Evolutionary conservation across 495 filamentous ascomycete genomes (phyloP), one percentile per base, ranked within the genome.

Genomic region (Penicillium tannophilum): DNA sequence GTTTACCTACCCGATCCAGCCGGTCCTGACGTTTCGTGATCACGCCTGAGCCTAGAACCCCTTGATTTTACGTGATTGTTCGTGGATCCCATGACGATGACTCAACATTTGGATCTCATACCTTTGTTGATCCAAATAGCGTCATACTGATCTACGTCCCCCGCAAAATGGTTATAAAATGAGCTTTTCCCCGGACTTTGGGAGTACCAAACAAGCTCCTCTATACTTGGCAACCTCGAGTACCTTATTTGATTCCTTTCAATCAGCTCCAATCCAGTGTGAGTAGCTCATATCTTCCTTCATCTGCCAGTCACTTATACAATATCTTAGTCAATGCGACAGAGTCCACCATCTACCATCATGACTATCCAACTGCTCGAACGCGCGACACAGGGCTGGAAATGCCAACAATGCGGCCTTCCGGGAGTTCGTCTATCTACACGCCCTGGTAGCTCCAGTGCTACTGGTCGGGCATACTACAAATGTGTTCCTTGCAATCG

Each of bases 401-500:
- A 44, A 49, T 61, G 52, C 53, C 36, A 44, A 28, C 36, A 51
- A 61, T 56, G 52, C 19, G 58, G 58, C 31, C 58, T 61, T 8
- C 58, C 58, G 5, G 58, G 58, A 17, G 52, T 61, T 11, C 58
- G 58, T n/a, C 26, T 61, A 19, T 60, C 51, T 30, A 53, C 50
- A 8, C 49, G 56, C 51, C 51, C 31, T 16, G 28, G 39, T 41
- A 41, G 39, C 39, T 41, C 56, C 30, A 28, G 47, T 41, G 41
- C 23, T 51, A 45, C 39, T 46, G 39, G 39, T 39, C 46, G 39
- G 10, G 58, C 58, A 28, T 52, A 61, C 52, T 61, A 56, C 52
- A 61, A 61, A 26, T 61, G 52, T 35, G 52, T 61, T 20, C 58
- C 52, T 6, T 61, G 52, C 52, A 56, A 61, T 56, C 58, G 58